These are phyloP conservation scores for Xylaria grammica DNA, from an alignment of 495 filamentous ascomycete genomes.

Conservation along the genomic window DNA sequence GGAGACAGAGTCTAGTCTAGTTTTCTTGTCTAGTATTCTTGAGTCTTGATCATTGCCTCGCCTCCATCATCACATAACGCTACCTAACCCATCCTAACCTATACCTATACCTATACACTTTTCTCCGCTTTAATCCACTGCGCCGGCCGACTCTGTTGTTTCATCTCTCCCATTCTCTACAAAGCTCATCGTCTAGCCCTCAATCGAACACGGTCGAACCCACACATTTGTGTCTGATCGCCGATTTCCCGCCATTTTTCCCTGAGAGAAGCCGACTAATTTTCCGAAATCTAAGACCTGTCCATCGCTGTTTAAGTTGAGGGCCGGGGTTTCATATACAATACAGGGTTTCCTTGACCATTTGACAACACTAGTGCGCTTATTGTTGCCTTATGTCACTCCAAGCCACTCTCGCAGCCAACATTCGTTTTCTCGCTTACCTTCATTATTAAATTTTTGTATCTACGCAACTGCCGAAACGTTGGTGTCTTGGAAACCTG, in stretches of 20 bases:
- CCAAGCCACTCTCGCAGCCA: not conserved
- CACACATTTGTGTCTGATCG: not conserved
- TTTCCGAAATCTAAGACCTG: not conserved
- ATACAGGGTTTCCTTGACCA: not conserved
- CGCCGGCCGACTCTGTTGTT: not conserved
- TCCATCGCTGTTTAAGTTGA: not conserved
- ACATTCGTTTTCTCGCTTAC: not conserved
- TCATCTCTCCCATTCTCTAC: not conserved
- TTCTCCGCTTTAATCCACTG: not conserved
- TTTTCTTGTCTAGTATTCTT: too few relatives aligned
- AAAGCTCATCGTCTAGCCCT: not conserved
- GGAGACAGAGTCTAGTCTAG: not conserved
- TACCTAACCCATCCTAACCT: too few relatives aligned
- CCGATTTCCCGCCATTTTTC: not conserved
- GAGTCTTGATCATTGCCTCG: too few relatives aligned
- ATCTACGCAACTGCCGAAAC: not conserved
- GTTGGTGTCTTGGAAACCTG: not conserved
- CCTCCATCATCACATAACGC: too few relatives aligned
- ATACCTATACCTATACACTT: conserved; percentile 4
- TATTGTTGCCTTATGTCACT: conserved; percentile 2
- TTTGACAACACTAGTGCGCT: not conserved
- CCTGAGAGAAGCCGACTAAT: not conserved
- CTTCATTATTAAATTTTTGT: not conserved
- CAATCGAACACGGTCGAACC: not conserved
- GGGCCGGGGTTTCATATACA: not conserved